Evolutionary conservation across 2,329 filamentous ascomycete species (phyloP).

Genomic region (Pseudonectria foliicola): DNA sequence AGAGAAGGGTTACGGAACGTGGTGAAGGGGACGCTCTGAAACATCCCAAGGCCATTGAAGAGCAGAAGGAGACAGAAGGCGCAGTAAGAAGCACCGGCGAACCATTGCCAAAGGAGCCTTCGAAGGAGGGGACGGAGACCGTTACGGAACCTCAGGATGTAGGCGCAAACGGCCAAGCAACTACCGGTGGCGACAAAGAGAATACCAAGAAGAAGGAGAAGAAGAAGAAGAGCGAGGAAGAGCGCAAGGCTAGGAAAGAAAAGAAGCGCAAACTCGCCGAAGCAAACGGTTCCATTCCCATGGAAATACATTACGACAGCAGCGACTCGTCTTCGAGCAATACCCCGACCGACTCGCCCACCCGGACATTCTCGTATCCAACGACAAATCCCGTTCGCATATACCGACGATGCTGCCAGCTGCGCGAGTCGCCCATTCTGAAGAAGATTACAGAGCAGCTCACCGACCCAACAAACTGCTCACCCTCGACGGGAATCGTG

Average conservation of each 20-base stretch:
- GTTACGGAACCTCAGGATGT: slow-evolving; percentile 20
- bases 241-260: slow-evolving; percentile 86
- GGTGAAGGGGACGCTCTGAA: slow-evolving; percentile 71
- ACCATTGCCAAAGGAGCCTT: slow-evolving; percentile 31
- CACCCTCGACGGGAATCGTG: slow-evolving; percentile 65
- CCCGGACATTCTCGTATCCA: slow-evolving; percentile 41
- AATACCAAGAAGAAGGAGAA: slow-evolving; percentile 78
- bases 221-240: slow-evolving; percentile 90
- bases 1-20: slow-evolving; percentile 59
- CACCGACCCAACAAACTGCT: slow-evolving; percentile 58
- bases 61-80: slow-evolving; percentile 33
- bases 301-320: slow-evolving; percentile 71
- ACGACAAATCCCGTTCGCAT: slow-evolving; percentile 90
- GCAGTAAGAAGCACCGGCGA: slow-evolving; percentile 36
- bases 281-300: slow-evolving; percentile 77
- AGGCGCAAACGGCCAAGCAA: slow-evolving; percentile 10
- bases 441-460: slow-evolving; percentile 91
- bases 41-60: slow-evolving; percentile 52
- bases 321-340: slow-evolving; percentile 46
- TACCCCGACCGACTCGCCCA: slow-evolving; percentile 9
- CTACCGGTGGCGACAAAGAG: slow-evolving; percentile 31
- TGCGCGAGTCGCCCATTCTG: slow-evolving; percentile 85
- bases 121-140: slow-evolving; percentile 27
- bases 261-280: slow-evolving; percentile 78
- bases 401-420: slow-evolving; percentile 88